These are phyloP conservation scores for Naganishia antarctica DNA, from an alignment of 768 basidiomycete species.

Conservation along the genomic window DNA sequence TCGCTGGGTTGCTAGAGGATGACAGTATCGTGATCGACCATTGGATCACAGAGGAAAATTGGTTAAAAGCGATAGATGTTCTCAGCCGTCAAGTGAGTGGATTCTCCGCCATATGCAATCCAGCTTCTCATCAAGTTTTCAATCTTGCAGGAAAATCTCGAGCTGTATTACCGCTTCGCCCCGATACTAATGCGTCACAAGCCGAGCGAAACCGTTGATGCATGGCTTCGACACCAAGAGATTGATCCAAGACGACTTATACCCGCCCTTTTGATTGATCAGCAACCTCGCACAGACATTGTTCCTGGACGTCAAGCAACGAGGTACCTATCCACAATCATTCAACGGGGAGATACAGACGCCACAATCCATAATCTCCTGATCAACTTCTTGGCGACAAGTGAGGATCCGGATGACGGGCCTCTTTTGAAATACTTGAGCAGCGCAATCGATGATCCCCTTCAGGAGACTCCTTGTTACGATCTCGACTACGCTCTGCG, in stretches of 20 bases:
- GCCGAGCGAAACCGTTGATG: conserved; percentile 84
- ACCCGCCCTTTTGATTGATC: conserved; percentile 77
- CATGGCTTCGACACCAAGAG: conserved; percentile 76
- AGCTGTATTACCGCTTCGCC: conserved; percentile 88
- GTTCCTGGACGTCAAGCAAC: conserved; percentile 61
- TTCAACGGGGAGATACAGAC: conserved; percentile 62
- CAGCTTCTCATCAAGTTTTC: too few relatives aligned
- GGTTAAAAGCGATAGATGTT: conserved; percentile 83
- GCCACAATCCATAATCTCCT: conserved; percentile 90
- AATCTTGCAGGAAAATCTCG: conserved; percentile 69
- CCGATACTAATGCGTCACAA: conserved; percentile 78
- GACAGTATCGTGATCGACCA: conserved; percentile 79
- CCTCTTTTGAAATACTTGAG: conserved; percentile 69
- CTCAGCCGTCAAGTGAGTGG: conserved; percentile 74
- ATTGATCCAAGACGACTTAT: conserved; percentile 80
- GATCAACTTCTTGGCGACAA: conserved; percentile 71
- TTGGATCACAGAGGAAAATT: conserved; percentile 87
- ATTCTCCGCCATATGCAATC: too few relatives aligned
- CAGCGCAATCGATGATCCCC: conserved; percentile 71
- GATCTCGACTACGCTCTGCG: conserved; percentile 95
- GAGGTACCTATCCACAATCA: conserved; percentile 76
- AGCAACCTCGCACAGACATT: conserved; percentile 60
- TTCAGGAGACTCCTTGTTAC: conserved; percentile 83
- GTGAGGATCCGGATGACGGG: conserved; percentile 47
- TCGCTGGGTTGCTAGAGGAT: conserved; percentile 75